Conservation (phyloP, 768 basidiomycete genomes). For the Boletus subcaerulescens region DNA sequence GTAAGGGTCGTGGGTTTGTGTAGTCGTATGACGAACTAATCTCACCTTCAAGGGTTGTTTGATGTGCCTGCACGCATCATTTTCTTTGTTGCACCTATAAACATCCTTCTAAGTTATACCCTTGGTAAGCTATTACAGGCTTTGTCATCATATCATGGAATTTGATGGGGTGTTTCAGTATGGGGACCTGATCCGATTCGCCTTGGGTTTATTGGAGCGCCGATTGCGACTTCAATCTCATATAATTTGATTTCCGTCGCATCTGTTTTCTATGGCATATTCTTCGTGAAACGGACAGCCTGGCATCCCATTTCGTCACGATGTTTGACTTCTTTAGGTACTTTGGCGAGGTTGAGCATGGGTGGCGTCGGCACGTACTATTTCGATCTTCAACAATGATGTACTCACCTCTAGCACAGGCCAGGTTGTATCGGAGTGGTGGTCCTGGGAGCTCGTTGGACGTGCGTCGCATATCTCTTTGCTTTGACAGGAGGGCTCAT, state of each 20-base stretch:
- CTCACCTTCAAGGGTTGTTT: conserved; percentile 60
- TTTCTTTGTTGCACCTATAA: conserved; percentile 77
- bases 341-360: conserved; percentile 71
- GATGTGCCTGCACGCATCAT: conserved; percentile 83
- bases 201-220: conserved; percentile 90
- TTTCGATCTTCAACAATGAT: neutral
- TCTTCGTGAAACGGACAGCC: conserved; percentile 66
- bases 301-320: conserved; percentile 77
- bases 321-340: conserved; percentile 63
- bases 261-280: conserved; percentile 61
- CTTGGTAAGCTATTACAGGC: conserved; percentile 50
- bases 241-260: conserved; percentile 75
- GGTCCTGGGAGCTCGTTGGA: conserved; percentile 91
- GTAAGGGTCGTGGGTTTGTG: conserved; percentile 39
- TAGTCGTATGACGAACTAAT: conserved; percentile 20
- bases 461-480: conserved; percentile 19
- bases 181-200: conserved; percentile 83
- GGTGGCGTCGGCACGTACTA: conserved; percentile 64
- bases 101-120: conserved; percentile 77
- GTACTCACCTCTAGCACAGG: conserved; percentile 32
- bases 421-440: conserved; percentile 90
- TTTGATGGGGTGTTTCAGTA: conserved; percentile 64
- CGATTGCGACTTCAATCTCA: conserved; percentile 81
- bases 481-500: neutral
- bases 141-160: neutral